A percentile compares a stretch with the other conserved stretches of the same genome.
Evolutionary conservation across 768 basidiomycete genomes (phyloP).

Genomic region (Symmetrospora coprosmae): DNA sequence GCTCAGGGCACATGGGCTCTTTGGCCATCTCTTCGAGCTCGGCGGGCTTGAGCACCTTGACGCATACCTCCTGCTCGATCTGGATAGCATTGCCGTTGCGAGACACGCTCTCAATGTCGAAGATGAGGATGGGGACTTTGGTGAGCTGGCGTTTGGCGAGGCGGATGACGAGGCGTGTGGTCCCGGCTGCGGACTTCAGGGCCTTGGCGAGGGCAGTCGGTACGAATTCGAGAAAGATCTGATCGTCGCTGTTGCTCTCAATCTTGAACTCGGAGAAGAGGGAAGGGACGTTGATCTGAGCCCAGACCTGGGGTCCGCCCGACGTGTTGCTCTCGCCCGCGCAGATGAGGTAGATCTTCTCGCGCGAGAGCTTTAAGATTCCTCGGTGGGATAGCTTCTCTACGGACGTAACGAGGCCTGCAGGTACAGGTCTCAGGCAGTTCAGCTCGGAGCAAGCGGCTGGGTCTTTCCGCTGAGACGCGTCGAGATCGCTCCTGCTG

Average conservation of each 20-base stretch:
- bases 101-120: not conserved
- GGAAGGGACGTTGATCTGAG: slow-evolving; percentile 17
- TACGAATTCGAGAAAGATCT: slow-evolving; percentile 20
- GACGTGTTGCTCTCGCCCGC: slow-evolving; percentile 11
- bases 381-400: slow-evolving; percentile 18
- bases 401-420: slow-evolving; percentile 15
- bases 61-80: slow-evolving; percentile 63
- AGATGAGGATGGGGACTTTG: not conserved
- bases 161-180: not conserved
- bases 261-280: slow-evolving; percentile 18
- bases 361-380: slow-evolving; percentile 15
- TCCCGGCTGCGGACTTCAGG: slow-evolving; percentile 9
- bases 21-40: slow-evolving; percentile 54
- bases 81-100: slow-evolving; percentile 37
- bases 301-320: slow-evolving; percentile 14
- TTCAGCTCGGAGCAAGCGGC: no score
- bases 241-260: slow-evolving; percentile 14
- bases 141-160: slow-evolving; percentile 2
- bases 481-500: not conserved
- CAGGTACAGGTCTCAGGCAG: no score
- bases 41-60: slow-evolving; percentile 60
- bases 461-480: not conserved
- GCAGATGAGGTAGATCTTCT: slow-evolving; percentile 19
- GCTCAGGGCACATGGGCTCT: slow-evolving; percentile 73
- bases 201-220: slow-evolving; percentile 11